phyloP scores from a whole-genome alignment of 805 yeast genomes.

The Pichia exigua region DNA sequence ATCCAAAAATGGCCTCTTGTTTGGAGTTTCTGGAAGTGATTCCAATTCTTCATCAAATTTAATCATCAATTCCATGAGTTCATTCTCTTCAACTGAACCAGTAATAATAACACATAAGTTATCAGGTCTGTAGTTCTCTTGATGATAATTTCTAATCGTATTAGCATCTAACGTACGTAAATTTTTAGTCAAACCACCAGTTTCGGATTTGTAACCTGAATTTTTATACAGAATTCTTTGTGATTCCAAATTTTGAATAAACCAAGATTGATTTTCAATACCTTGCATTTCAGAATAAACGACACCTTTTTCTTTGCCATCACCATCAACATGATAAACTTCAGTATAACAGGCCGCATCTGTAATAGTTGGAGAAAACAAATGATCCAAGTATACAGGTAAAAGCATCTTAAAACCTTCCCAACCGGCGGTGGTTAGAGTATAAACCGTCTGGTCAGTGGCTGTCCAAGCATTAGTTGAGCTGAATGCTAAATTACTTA shows the following conservation, averaged over 20 bases:
- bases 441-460: slow-evolving; percentile 91
- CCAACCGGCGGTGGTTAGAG: slow-evolving; percentile 92
- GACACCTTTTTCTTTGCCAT: slow-evolving; percentile 89
- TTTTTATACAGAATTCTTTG: slow-evolving; percentile 49
- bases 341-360: slow-evolving; percentile 91
- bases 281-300: slow-evolving; percentile 98
- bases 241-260: slow-evolving; percentile 49
- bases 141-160: slow-evolving; percentile 71
- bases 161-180: slow-evolving; percentile 66
- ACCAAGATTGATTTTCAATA: slow-evolving; percentile 71
- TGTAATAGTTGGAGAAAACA: slow-evolving; percentile 75
- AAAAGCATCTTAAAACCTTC: slow-evolving; percentile 78
- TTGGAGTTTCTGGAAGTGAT: slow-evolving; percentile 29
- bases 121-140: slow-evolving; percentile 65
- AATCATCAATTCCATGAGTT: slow-evolving; percentile 51
- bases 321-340: slow-evolving; percentile 89
- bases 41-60: slow-evolving; percentile 55
- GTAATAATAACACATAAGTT: slow-evolving; percentile 75
- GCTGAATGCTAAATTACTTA: slow-evolving; percentile 79
- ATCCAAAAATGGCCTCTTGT: slow-evolving; percentile 75
- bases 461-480: slow-evolving; percentile 96
- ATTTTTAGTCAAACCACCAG: slow-evolving; percentile 83
- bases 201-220: slow-evolving; percentile 86
- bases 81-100: slow-evolving; percentile 78
- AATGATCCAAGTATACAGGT: slow-evolving; percentile 86